phyloP scores from a whole-genome alignment of 2,329 filamentous ascomycete genomes.

The Epichloe elymi region DNA sequence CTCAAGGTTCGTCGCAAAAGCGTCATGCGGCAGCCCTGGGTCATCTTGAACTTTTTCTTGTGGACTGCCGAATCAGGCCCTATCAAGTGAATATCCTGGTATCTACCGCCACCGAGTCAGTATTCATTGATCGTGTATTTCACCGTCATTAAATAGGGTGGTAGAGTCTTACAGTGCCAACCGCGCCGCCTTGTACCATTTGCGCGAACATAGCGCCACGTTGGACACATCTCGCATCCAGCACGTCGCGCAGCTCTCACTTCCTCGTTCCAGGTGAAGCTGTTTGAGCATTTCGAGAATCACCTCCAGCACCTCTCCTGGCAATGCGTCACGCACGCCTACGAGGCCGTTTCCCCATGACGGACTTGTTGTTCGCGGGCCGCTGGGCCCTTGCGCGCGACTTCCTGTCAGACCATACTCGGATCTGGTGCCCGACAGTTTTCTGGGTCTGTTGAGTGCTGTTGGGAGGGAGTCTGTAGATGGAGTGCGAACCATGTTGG shows the following conservation, averaged over 20 bases:
- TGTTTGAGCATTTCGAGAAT: conserved; percentile 41
- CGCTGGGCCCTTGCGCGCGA: conserved; percentile 12
- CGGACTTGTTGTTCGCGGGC: conserved; percentile 13
- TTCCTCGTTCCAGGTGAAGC: conserved; percentile 33
- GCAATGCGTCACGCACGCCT: conserved; percentile 37
- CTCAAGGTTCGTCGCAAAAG: conserved; percentile 46
- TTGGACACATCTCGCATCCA: conserved; percentile 49
- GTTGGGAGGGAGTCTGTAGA: conserved; percentile 11
- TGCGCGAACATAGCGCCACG: conserved; percentile 35
- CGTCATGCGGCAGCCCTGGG: conserved; percentile 37
- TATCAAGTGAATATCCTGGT: conserved; percentile 44
- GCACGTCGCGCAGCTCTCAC: conserved; percentile 47
- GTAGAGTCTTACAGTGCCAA: conserved; percentile 32
- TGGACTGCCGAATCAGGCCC: conserved; percentile 41
- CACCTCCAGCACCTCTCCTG: conserved; percentile 44
- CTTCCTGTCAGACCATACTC: neutral
- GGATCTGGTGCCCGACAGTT: conserved; percentile 15
- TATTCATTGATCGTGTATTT: neutral
- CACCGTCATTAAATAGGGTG: neutral
- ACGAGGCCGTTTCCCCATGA: conserved; percentile 25
- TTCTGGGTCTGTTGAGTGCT: conserved; percentile 23
- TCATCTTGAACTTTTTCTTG: conserved; percentile 44
- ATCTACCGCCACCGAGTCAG: conserved; percentile 20
- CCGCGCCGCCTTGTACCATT: conserved; percentile 38
- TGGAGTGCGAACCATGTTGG: conserved; percentile 11